Evolutionary conservation across 2,329 filamentous ascomycete species (phyloP), one percentile per base, ranked within the genome.

Genomic region (Tolypocladium cylindrosporum): DNA sequence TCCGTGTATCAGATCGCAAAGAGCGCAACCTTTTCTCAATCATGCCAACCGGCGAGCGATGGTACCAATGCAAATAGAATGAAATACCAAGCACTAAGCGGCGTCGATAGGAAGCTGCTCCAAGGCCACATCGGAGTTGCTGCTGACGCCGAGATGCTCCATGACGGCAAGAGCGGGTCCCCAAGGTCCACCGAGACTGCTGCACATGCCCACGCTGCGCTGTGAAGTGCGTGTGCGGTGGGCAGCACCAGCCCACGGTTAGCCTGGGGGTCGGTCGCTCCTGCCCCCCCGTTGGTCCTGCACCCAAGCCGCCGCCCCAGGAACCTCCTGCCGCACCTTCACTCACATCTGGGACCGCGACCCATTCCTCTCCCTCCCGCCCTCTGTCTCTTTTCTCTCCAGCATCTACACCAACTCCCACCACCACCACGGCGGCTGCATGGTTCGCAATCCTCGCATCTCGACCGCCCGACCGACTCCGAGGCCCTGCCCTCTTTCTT

Each of bases 141-240:
- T 36, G 48, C 16, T 45, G 45, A 50, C 27, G 27, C 27, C 45
- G 31, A 36, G 31, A 6, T 13, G 27, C 27, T 31, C 41, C 43
- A 34, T 36, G 24, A 36, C 31, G 55, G 55, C 16, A 45, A 53
- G 57, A 60, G 61, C 61, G 66, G 66, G 64, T 61, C 66, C 64
- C 64, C 65, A 53, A 67, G 43, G 48, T 58, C 58, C 63, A 66
- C 65, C 66, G 63, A 64, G 40, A 60, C 65, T 66, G 61, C 57
- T 40, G 56, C 43, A 54, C 55, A 55, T 57, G 39, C 42, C 42
- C 27, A 31, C 4, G 14, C 21, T 11, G 21, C 48, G 31, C 48
- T 51, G 48, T 21, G 19, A 51, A 51, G 48, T 36, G 48, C 36
- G 48, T 31, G 48, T 51, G 48, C 31, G 37, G 48, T 34, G 27